Evolutionary conservation across 2,329 filamentous ascomycete species (phyloP).

Genomic region (Chaetomium sp.): DNA sequence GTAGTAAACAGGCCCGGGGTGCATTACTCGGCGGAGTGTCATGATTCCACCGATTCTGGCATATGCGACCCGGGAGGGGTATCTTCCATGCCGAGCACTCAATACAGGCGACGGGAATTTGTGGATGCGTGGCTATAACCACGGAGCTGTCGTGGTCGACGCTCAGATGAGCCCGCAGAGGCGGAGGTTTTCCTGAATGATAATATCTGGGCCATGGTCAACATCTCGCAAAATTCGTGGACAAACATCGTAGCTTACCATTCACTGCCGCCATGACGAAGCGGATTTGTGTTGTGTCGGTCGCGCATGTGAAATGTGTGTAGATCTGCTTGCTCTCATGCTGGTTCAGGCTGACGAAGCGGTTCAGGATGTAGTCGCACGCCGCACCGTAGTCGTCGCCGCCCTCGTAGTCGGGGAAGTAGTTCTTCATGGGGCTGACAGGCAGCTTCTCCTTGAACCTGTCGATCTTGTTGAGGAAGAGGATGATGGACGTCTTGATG

Average conservation of each 20-base stretch:
- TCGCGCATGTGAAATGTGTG: conserved; percentile 98
- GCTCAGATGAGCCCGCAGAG: conserved; percentile 93
- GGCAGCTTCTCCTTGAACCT: conserved; percentile 84
- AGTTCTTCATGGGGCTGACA: conserved; percentile 82
- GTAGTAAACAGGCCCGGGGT: conserved; percentile 12
- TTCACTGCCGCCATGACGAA: conserved; percentile 99
- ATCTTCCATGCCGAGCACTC: conserved; percentile 21
- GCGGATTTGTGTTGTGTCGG: conserved; percentile 96
- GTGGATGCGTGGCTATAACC: conserved; percentile 2
- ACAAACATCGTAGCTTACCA: conserved; percentile 62
- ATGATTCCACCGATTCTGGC: conserved; percentile 15
- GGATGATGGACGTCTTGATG: conserved; percentile 84
- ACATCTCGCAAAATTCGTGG: conserved; percentile 29
- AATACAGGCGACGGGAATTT: conserved; percentile 7
- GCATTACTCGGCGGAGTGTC: conserved; percentile 17
- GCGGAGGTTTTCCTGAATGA: conserved; percentile 98
- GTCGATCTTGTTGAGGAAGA: conserved; percentile 91
- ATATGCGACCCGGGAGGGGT: conserved; percentile 15
- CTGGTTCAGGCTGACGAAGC: conserved; percentile 97
- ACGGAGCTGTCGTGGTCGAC: conserved; percentile 7
- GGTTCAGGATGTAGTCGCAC: conserved; percentile 98
- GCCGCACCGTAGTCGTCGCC: conserved; percentile 94
- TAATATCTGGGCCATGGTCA: conserved; percentile 76
- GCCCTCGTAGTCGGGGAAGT: conserved; percentile 90
- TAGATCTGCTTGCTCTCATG: conserved; percentile 99